A percentile compares a stretch with the other conserved stretches of the same genome.
Conservation (phyloP, 2,329 filamentous ascomycete genomes). For the Myriosclerotinia scirpicola region DNA sequence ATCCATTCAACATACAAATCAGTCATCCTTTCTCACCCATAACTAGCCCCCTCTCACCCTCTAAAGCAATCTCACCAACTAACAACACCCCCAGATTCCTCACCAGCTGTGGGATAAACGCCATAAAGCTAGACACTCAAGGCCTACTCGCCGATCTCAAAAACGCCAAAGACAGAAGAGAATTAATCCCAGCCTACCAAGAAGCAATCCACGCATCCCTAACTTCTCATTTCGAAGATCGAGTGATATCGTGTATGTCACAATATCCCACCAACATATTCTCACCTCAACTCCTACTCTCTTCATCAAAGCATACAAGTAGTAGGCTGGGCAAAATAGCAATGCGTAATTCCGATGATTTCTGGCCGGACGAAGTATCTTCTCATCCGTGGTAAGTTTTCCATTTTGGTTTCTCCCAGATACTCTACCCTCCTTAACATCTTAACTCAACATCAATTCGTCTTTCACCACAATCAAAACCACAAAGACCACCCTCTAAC, state of each 20-base stretch:
- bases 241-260: conserved; percentile 30
- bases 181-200: conserved; percentile 25
- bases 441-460: no score
- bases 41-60: background rate
- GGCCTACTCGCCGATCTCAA: conserved; percentile 24
- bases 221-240: conserved; percentile 23
- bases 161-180: background rate
- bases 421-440: no score
- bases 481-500: background rate
- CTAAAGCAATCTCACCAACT: background rate
- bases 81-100: background rate
- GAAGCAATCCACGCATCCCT: conserved; percentile 22
- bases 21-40: background rate
- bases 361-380: conserved; percentile 26
- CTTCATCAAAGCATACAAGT: background rate
- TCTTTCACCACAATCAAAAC: background rate
- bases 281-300: conserved; percentile 22
- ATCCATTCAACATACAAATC: no score
- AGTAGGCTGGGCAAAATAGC: background rate
- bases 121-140: conserved; percentile 28
- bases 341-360: conserved; percentile 29
- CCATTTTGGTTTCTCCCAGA: no score
- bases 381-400: conserved; percentile 25
- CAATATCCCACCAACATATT: conserved; percentile 26
- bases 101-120: conserved; percentile 24